Conservation (phyloP, 1,284 basidiomycete species). For the Porphyrellus sp. region DNA sequence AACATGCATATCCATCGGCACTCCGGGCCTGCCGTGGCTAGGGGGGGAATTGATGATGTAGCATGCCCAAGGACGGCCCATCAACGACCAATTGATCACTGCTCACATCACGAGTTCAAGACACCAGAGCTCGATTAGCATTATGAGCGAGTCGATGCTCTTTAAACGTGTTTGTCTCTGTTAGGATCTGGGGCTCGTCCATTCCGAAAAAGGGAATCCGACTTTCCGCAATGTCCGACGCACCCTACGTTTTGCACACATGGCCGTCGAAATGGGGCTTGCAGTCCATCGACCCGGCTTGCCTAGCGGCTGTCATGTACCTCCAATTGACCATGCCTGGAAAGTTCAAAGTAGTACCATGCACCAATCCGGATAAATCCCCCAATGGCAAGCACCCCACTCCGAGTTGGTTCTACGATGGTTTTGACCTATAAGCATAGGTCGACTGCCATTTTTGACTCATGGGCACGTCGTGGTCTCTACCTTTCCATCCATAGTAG, state of each 20-base stretch:
- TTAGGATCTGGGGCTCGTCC: slow-evolving; percentile 9
- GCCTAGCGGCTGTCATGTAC: slow-evolving; percentile 60
- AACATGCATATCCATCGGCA: no score
- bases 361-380: slow-evolving; percentile 67
- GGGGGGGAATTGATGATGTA: no score
- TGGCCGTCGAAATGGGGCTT: slow-evolving; percentile 67
- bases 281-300: slow-evolving; percentile 63
- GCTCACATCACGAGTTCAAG: no score
- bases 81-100: no score
- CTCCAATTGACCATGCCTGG: slow-evolving; percentile 66
- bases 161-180: slow-evolving; percentile 18
- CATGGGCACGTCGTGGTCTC: slow-evolving; percentile 53
- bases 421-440: slow-evolving; percentile 36
- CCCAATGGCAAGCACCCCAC: slow-evolving; percentile 58
- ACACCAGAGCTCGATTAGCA: no score
- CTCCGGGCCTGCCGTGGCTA: no score
- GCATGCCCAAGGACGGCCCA: no score
- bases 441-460: slow-evolving; percentile 66
- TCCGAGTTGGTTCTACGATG: not conserved
- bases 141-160: not conserved
- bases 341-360: slow-evolving; percentile 57
- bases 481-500: slow-evolving; percentile 58
- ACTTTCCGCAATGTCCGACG: slow-evolving; percentile 20
- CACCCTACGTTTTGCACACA: slow-evolving; percentile 47
- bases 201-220: slow-evolving; percentile 3